These are phyloP conservation scores for Plasmodium sp. DNA, from an alignment of 169 alveolate genomes.

Conservation along the genomic window DNA sequence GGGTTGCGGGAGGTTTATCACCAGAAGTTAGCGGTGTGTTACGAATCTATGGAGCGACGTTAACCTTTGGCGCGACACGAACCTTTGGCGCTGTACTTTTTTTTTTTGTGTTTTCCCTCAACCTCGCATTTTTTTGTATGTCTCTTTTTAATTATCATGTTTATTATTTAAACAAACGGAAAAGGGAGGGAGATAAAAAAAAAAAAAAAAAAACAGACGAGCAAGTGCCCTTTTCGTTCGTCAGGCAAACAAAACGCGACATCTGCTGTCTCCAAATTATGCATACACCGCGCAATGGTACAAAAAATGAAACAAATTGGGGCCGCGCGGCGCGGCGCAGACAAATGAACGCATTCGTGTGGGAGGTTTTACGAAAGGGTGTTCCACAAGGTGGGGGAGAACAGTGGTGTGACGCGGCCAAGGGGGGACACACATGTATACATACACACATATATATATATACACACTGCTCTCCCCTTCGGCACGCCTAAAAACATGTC, in stretches of 20 bases:
- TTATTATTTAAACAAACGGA: neutral
- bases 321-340: neutral
- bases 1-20: neutral
- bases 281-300: neutral
- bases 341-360: neutral
- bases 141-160: neutral
- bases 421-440: neutral
- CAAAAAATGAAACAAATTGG: neutral
- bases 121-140: neutral
- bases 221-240: neutral
- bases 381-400: neutral
- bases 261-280: neutral
- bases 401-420: neutral
- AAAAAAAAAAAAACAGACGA: neutral
- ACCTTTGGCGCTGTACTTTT: neutral
- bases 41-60: neutral
- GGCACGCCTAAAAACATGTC: neutral
- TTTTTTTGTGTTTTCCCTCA: neutral
- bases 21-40: neutral
- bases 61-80: neutral
- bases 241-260: neutral
- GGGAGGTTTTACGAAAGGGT: neutral
- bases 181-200: neutral
- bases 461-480: neutral
- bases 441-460: no score